Percentiles rank a stretch among this genome's conserved stretches.
Evolutionary conservation across 2,329 filamentous ascomycete genomes (phyloP).

Genomic region (Tympanopsis confertula): DNA sequence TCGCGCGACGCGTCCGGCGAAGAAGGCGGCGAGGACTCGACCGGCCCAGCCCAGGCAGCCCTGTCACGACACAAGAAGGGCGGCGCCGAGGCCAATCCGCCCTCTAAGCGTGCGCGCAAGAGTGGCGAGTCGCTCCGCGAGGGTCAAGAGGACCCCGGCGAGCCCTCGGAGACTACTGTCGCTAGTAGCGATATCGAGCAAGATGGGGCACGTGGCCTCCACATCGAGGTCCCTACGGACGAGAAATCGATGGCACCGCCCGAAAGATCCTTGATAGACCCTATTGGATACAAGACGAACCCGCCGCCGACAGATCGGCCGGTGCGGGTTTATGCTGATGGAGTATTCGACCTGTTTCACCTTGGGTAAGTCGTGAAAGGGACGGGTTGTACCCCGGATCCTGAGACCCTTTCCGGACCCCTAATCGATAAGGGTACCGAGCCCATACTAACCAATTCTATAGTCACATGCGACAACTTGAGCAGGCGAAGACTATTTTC

Average conservation of each 20-base stretch:
- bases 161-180: conserved; percentile 60
- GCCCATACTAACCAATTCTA: too few relatives aligned
- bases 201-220: conserved; percentile 25
- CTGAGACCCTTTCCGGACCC: too few relatives aligned
- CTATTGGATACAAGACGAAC: conserved; percentile 86
- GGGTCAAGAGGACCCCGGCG: conserved; percentile 45
- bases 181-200: conserved; percentile 56
- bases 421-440: too few relatives aligned
- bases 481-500: conserved; percentile 96
- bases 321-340: conserved; percentile 92
- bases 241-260: conserved; percentile 53
- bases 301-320: conserved; percentile 67
- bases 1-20: conserved; percentile 76
- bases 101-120: conserved; percentile 68
- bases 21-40: conserved; percentile 64
- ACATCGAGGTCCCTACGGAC: conserved; percentile 23
- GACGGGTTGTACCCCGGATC: too few relatives aligned
- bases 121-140: conserved; percentile 36
- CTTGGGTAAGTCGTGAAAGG: conserved; percentile 62
- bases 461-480: conserved; percentile 95
- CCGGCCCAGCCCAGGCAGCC: conserved; percentile 30
- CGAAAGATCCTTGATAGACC: conserved; percentile 71
- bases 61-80: conserved; percentile 42
- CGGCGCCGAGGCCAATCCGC: conserved; percentile 34
- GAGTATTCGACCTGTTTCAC: conserved; percentile 96